Conservation (phyloP, 768 basidiomycete genomes). For the Xerocomus potaroensis region DNA sequence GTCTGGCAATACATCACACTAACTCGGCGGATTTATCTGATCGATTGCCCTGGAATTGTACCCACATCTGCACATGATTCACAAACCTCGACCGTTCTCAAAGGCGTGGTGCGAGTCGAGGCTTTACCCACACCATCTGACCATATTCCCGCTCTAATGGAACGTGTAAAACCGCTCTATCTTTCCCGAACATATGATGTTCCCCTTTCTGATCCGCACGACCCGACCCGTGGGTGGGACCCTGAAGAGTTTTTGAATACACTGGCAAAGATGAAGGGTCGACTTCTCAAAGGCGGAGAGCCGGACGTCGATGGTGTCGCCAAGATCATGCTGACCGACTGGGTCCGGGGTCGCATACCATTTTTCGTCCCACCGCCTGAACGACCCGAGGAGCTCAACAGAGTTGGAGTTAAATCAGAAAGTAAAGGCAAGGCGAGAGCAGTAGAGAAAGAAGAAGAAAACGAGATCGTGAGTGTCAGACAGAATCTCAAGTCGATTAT, state of each 20-base stretch:
- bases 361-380: conserved; percentile 94
- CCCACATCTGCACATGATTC: conserved; percentile 90
- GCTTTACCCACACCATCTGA: conserved; percentile 90
- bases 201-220: conserved; percentile 54
- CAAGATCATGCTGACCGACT: conserved; percentile 93
- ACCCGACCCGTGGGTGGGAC: conserved; percentile 53
- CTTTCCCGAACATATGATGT: conserved; percentile 81
- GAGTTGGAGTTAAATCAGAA: conserved; percentile 45
- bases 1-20: conserved; percentile 99
- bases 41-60: conserved; percentile 98
- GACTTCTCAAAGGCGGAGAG: conserved; percentile 90
- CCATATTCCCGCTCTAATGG: conserved; percentile 84
- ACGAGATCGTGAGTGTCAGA: conserved; percentile 58
- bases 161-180: conserved; percentile 90
- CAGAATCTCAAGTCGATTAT: conserved; percentile 86
- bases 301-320: conserved; percentile 89
- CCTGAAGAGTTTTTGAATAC: conserved; percentile 78
- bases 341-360: conserved; percentile 96
- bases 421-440: conserved; percentile 49
- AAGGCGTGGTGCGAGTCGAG: conserved; percentile 95
- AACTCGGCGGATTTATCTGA: conserved; percentile 94
- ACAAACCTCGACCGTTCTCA: conserved; percentile 88
- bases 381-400: conserved; percentile 65
- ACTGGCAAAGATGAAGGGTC: conserved; percentile 87
- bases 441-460: conserved; percentile 29